Conservation (phyloP, 2,329 filamentous ascomycete species). For the Claviceps capensis region DNA sequence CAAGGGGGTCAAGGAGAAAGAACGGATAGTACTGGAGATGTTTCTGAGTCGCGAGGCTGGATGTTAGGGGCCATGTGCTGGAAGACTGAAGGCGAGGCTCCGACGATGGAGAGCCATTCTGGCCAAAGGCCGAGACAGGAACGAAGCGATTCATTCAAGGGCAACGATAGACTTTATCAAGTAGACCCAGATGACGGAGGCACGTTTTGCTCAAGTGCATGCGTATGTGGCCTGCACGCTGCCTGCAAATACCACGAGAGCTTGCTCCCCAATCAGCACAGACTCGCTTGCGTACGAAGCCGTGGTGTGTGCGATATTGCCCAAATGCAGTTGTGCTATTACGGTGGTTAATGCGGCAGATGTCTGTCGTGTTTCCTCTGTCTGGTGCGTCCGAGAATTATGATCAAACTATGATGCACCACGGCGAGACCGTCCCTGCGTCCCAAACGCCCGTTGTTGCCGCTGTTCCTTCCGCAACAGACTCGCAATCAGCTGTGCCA, state of each 20-base stretch:
- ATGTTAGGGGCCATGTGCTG: constrained; percentile 15
- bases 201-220: not conserved
- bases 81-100: not conserved
- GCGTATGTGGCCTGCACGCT: not conserved
- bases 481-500: not conserved
- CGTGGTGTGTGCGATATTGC: not conserved
- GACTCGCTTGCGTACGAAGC: not conserved
- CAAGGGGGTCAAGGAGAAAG: constrained; percentile 47
- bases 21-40: constrained; percentile 52
- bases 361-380: not conserved
- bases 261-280: not conserved
- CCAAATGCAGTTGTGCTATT: no score
- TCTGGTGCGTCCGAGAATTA: not conserved
- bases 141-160: not conserved
- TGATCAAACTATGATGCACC: not conserved
- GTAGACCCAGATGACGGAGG: not conserved
- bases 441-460: not conserved
- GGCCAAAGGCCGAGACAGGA: not conserved
- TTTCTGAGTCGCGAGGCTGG: constrained; percentile 34
- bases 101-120: not conserved
- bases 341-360: not conserved
- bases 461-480: not conserved
- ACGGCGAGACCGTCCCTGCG: not conserved
- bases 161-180: not conserved
- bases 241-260: not conserved